phyloP scores from a whole-genome alignment of 768 basidiomycete genomes.

The Naganishia kalamii region DNA sequence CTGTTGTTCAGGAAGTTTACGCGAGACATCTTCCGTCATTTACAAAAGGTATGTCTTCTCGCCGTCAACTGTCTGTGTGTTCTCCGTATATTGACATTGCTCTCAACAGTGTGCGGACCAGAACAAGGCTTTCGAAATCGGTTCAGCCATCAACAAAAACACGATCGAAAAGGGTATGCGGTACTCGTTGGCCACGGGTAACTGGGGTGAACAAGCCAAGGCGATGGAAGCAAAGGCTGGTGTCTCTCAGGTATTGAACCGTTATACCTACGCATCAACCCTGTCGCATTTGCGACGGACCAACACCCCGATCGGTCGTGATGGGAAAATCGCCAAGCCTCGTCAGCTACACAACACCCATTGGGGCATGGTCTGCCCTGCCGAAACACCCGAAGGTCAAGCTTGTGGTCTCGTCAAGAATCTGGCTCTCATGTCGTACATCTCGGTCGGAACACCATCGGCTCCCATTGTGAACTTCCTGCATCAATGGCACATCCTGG shows the following conservation, averaged over 20 bases:
- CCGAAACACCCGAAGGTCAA: slow-evolving; percentile 98
- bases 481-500: slow-evolving; percentile 97
- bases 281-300: slow-evolving; percentile 95
- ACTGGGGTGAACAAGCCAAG: slow-evolving; percentile 99
- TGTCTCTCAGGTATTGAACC: slow-evolving; percentile 95
- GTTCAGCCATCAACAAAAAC: slow-evolving; percentile 85
- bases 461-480: slow-evolving; percentile 96
- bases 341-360: slow-evolving; percentile 99
- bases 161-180: slow-evolving; percentile 97
- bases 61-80: not conserved
- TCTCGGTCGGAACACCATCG: slow-evolving; percentile 92
- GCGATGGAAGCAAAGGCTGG: slow-evolving; percentile 96
- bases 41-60: slow-evolving; percentile 70
- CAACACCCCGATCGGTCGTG: slow-evolving; percentile 94
- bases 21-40: slow-evolving; percentile 90
- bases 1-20: slow-evolving; percentile 96
- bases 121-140: slow-evolving; percentile 87
- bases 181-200: slow-evolving; percentile 95
- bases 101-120: slow-evolving; percentile 79
- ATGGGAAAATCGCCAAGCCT: slow-evolving; percentile 98
- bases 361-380: slow-evolving; percentile 99
- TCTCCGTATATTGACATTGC: slow-evolving; percentile 15
- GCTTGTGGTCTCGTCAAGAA: slow-evolving; percentile 99
- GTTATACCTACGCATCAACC: slow-evolving; percentile 98
- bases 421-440: slow-evolving; percentile 91